Percentiles rank a stretch among this genome's conserved stretches.
Conservation (phyloP, 164 flowering plant species). For the Umbilicus rupestris region DNA sequence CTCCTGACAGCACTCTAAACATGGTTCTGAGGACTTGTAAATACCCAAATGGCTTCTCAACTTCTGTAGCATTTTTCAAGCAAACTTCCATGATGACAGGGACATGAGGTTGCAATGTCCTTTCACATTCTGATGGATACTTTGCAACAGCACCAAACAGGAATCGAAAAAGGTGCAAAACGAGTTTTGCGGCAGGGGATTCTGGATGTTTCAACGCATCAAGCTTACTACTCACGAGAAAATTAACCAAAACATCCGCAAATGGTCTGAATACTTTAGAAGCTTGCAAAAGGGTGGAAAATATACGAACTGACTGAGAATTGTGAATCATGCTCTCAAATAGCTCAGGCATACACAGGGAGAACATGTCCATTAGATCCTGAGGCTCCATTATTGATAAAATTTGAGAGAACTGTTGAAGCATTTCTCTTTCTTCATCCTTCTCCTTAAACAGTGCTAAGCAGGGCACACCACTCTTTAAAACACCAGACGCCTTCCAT, state of each 20-base stretch:
- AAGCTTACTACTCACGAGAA: constrained; percentile 86
- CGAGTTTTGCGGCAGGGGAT: constrained; percentile 75
- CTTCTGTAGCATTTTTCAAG: constrained; percentile 82
- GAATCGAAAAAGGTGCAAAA: constrained; percentile 83
- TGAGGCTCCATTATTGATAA: constrained; percentile 94
- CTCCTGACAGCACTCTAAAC: constrained; percentile 88
- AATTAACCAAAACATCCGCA: constrained; percentile 90
- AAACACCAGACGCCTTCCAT: constrained; percentile 88
- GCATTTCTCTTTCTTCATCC: constrained; percentile 92
- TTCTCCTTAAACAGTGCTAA: constrained; percentile 89
- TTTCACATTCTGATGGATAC: constrained; percentile 87
- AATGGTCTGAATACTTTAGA: constrained; percentile 84
- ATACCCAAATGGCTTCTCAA: constrained; percentile 89
- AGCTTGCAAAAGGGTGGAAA: constrained; percentile 70
- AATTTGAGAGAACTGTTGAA: constrained; percentile 70
- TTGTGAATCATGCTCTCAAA: constrained; percentile 93
- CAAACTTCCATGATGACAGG: constrained; percentile 87
- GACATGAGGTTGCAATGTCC: constrained; percentile 91
- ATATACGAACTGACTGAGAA: constrained; percentile 76
- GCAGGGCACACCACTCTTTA: constrained; percentile 94
- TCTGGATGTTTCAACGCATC: constrained; percentile 87
- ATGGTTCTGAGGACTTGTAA: constrained; percentile 87
- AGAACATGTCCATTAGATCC: constrained; percentile 98
- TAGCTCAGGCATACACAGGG: constrained; percentile 92
- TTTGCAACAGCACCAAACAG: constrained; percentile 84